These are phyloP conservation scores for Zygoascus bituminiphila DNA, from an alignment of 805 yeast genomes.

Conservation along the genomic window DNA sequence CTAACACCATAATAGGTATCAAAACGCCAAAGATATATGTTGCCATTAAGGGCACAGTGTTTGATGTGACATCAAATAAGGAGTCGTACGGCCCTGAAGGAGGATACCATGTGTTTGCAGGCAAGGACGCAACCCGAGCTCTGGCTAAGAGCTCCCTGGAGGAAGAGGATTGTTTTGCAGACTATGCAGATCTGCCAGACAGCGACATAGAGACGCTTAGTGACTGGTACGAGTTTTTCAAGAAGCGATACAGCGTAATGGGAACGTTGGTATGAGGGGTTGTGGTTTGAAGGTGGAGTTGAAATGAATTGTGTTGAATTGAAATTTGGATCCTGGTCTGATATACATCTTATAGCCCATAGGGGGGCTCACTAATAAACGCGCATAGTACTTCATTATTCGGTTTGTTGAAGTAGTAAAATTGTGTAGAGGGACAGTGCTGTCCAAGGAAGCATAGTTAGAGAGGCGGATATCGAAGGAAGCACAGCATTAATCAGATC, in stretches of 20 bases:
- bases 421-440: too few species aligned
- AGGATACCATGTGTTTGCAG: constrained; percentile 64
- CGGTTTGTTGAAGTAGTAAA: too few species aligned
- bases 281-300: too few species aligned
- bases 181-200: constrained; percentile 39
- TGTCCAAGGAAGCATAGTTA: too few species aligned
- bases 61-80: constrained; percentile 63
- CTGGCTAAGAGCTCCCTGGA: constrained; percentile 59
- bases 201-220: constrained; percentile 54
- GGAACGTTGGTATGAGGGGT: constrained; percentile 23
- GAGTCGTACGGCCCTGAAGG: constrained; percentile 71
- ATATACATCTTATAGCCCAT: too few species aligned
- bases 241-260: constrained; percentile 43
- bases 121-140: constrained; percentile 70
- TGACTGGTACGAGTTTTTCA: constrained; percentile 66
- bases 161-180: constrained; percentile 41
- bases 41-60: constrained; percentile 67
- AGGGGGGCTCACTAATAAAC: too few species aligned
- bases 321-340: too few species aligned
- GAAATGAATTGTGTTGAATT: too few species aligned
- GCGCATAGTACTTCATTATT: too few species aligned
- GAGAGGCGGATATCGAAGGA: too few species aligned
- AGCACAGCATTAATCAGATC: too few species aligned
- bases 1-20: too few species aligned
- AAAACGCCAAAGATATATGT: constrained; percentile 48